Evolutionary conservation across 2,329 filamentous ascomycete species (phyloP).

Genomic region (Colletotrichum paranaense): DNA sequence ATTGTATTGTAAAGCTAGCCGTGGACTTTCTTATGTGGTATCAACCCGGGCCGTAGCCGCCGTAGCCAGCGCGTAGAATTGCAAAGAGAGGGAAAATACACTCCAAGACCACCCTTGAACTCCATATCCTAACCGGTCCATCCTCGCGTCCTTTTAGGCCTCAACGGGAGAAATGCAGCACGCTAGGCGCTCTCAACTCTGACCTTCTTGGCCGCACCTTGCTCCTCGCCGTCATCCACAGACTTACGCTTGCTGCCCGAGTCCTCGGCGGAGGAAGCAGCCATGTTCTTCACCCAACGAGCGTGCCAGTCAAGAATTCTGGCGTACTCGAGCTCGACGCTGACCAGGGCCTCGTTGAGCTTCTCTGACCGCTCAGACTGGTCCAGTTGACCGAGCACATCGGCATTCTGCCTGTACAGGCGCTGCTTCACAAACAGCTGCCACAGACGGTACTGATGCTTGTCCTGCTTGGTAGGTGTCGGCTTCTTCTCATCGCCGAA

Average conservation of each 20-base stretch:
- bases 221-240: conserved; percentile 43
- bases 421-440: conserved; percentile 80
- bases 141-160: background rate
- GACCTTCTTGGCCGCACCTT: conserved; percentile 56
- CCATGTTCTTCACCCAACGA: conserved; percentile 46
- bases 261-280: conserved; percentile 25
- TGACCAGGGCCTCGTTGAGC: conserved; percentile 75
- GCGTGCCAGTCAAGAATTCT: conserved; percentile 66
- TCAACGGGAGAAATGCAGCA: background rate
- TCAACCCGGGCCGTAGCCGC: conserved; percentile 30
- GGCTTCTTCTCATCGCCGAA: conserved; percentile 55
- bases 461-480: conserved; percentile 63
- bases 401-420: conserved; percentile 79
- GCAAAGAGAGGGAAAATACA: conserved; percentile 12
- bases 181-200: conserved; percentile 46
- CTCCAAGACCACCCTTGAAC: conserved; percentile 17
- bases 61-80: conserved; percentile 16
- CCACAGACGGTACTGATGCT: conserved; percentile 77
- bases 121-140: conserved; percentile 4
- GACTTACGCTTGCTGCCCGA: conserved; percentile 59
- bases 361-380: conserved; percentile 75
- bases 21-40: conserved; percentile 22
- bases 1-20: conserved; percentile 3
- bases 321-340: conserved; percentile 80
- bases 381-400: conserved; percentile 77